Percentiles rank a stretch among this genome's conserved stretches.
Evolutionary conservation across 1,139 yeast species (phyloP).

Genomic region (Debaryomycetaceae sp.): DNA sequence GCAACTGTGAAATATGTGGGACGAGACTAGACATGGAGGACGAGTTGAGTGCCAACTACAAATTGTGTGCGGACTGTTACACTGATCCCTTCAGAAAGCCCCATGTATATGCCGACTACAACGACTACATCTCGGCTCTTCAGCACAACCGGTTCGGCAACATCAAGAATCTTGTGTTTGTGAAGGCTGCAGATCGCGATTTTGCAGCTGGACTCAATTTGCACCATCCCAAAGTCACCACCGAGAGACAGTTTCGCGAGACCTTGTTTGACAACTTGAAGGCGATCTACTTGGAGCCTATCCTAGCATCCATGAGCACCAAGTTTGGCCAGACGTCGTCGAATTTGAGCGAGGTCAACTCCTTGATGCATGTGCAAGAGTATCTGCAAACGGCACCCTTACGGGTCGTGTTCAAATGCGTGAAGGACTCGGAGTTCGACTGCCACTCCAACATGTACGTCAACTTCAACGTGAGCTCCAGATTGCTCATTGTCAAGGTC

Average conservation of each 20-base stretch:
- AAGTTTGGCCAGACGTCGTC: slow-evolving; percentile 31
- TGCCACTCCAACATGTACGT: slow-evolving; percentile 22
- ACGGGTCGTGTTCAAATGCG: slow-evolving; percentile 22
- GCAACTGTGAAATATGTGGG: slow-evolving; percentile 26
- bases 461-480: slow-evolving; percentile 22
- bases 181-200: slow-evolving; percentile 34
- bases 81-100: slow-evolving; percentile 30
- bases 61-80: slow-evolving; percentile 26
- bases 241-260: slow-evolving; percentile 36
- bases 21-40: slow-evolving; percentile 20
- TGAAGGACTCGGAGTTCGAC: slow-evolving; percentile 12
- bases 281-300: slow-evolving; percentile 38
- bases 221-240: slow-evolving; percentile 17
- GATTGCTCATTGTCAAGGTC: slow-evolving; percentile 26
- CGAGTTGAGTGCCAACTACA: slow-evolving; percentile 21
- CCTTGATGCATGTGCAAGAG: slow-evolving; percentile 1
- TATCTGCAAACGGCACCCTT: slow-evolving; percentile 23
- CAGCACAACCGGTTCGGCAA: slow-evolving; percentile 20
- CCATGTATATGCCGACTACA: slow-evolving; percentile 38
- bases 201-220: slow-evolving; percentile 27
- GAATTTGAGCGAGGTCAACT: slow-evolving; percentile 23
- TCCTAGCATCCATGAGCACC: slow-evolving; percentile 32
- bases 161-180: slow-evolving; percentile 29
- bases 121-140: slow-evolving; percentile 28
- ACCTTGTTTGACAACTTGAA: slow-evolving; percentile 33